Base-by-base conservation (phyloP, 1,139 yeast species). In the Lodderomyces jiufengensis region DNA sequence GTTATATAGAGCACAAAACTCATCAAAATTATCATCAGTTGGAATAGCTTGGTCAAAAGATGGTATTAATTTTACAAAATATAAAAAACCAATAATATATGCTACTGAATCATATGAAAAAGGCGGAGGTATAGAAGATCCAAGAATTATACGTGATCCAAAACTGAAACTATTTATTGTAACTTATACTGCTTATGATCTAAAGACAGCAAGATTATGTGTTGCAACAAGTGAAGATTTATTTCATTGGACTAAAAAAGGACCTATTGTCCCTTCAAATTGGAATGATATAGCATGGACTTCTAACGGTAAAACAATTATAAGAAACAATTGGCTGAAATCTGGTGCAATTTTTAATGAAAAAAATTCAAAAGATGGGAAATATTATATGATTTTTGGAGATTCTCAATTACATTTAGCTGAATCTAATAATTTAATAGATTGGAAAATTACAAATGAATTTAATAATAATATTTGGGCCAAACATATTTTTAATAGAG, bases 361-460 rank as follows among this genome's bases (percentile, higher is more conserved):
- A 34, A 51, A 41, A 31, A 32, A 27, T 21, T 50, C 52, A 34
- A 34, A 31, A 6, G 67, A 65, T 43, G 70, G 70, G 5, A 55
- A 57, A 31, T 68, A 63, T 45, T 66, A 66, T 42, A 69, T 69
- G 74, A 56, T 69, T 24, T 69, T 70, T 69, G 74, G 74, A 9
- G 74, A 69, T 44, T 55, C 62, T 13, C 59, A 61, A 18, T 56
- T 68, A 39, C 61, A 65, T 42, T 55, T 68, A 44, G 73, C 73
- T 3, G 55, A 50, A 23, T 59, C 67, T 5, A 45, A 43, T 13
- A 73, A 68, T 42, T 46, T 67, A 43, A 43, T 58, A 23, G 46
- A 63, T 41, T 68, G 74, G 74, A 39, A 41, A n/a, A 39, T 61
- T 12, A 47, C 55, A 3, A 47, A 52, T 31, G 47, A 48, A 30